These are phyloP conservation scores for Cicer chorassanicum DNA, from an alignment of 306 rosid species.

Conservation along the genomic window DNA sequence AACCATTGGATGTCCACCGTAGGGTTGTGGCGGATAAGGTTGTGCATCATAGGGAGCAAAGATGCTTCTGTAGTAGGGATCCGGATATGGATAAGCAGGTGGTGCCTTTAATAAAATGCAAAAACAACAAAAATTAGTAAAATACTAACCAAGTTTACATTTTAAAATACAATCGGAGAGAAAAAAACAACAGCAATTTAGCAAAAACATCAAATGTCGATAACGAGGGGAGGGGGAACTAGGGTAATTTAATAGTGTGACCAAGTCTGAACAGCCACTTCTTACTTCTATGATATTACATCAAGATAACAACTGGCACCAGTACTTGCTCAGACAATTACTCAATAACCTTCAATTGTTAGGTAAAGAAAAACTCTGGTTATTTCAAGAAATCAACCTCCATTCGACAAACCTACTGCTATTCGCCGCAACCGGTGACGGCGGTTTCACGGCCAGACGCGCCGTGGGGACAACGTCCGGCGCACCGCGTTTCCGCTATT, in stretches of 20 bases:
- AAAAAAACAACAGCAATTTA: slow-evolving; percentile 12
- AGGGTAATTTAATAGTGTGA: slow-evolving; percentile 21
- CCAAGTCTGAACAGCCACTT: slow-evolving; percentile 42
- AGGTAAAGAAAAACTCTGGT: neutral
- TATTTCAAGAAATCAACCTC: slow-evolving; percentile 36
- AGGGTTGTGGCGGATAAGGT: slow-evolving; percentile 78
- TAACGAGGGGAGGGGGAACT: neutral
- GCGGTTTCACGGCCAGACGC: no score
- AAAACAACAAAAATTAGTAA: slow-evolving; percentile 38
- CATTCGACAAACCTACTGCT: neutral
- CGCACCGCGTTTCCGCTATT: no score
- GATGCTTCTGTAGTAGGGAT: slow-evolving; percentile 94
- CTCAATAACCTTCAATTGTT: slow-evolving; percentile 34
- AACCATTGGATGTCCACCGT: slow-evolving; percentile 94
- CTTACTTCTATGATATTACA: slow-evolving; percentile 35
- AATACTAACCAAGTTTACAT: slow-evolving; percentile 19
- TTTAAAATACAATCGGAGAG: slow-evolving; percentile 1
- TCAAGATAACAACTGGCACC: slow-evolving; percentile 40
- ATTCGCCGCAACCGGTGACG: no score
- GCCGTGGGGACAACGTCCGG: no score
- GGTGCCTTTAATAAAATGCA: slow-evolving; percentile 69
- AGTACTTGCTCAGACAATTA: slow-evolving; percentile 41
- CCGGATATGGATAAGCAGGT: slow-evolving; percentile 83
- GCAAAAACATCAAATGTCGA: slow-evolving; percentile 26
- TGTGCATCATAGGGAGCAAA: slow-evolving; percentile 91